Percentiles rank a stretch among this genome's conserved stretches.
These are phyloP conservation scores for Fraxinus ornus DNA, from an alignment of 305 asterid genomes.

Conservation along the genomic window DNA sequence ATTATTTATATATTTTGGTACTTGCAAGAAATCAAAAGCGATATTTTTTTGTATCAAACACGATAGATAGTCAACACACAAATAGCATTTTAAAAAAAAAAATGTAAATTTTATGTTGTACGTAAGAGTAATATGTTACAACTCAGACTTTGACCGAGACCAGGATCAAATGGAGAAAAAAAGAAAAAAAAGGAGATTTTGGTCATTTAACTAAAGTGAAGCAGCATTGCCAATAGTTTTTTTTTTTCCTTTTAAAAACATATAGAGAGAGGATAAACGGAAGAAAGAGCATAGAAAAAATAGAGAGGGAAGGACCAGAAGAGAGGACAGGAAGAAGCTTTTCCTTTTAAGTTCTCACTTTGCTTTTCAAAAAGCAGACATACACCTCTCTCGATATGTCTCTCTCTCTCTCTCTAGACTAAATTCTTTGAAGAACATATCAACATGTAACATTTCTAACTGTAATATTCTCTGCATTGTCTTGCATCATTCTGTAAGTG, in stretches of 20 bases:
- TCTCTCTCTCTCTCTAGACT: constrained; percentile 26
- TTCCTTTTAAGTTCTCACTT: constrained; percentile 43
- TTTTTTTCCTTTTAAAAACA: not conserved
- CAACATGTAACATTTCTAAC: constrained; percentile 27
- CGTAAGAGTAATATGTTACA: not conserved
- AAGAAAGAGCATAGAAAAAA: not conserved
- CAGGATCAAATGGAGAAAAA: not conserved
- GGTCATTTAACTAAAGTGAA: not conserved
- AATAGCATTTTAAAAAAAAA: too few species aligned
- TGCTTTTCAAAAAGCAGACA: constrained; percentile 68
- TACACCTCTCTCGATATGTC: constrained; percentile 16
- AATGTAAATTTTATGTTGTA: not conserved
- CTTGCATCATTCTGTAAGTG: not conserved
- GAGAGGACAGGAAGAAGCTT: constrained; percentile 51
- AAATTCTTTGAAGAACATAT: constrained; percentile 27
- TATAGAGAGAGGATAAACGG: not conserved
- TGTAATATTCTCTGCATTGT: constrained; percentile 14
- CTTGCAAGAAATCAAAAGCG: not conserved
- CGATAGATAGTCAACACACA: not conserved
- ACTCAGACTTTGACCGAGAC: not conserved
- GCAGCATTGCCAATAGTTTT: not conserved
- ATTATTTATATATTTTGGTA: not conserved
- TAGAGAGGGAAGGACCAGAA: not conserved
- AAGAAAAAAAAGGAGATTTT: not conserved
- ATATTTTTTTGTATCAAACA: not conserved